phyloP scores from a whole-genome alignment of 2,329 filamentous ascomycete genomes.

The Aspergillus aculeatinus region DNA sequence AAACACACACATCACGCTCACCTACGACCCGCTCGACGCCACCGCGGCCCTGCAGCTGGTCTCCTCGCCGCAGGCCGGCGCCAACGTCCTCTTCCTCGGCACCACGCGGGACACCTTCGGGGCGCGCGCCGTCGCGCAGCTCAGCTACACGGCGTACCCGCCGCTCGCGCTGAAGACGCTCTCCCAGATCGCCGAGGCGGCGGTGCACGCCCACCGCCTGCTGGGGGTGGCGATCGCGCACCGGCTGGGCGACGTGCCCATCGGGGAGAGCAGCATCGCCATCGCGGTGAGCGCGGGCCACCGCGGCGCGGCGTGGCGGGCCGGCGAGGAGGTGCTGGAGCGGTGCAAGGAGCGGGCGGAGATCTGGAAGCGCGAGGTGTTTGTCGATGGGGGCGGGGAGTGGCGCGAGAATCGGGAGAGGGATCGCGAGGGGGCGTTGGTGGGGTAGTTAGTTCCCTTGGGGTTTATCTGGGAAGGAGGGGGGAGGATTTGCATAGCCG shows the following conservation, averaged over 20 bases:
- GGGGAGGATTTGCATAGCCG: slow-evolving; percentile 1
- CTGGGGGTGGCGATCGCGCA: slow-evolving; percentile 78
- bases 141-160: slow-evolving; percentile 48
- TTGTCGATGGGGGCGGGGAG: slow-evolving; percentile 67
- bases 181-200: slow-evolving; percentile 38
- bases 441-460: background rate
- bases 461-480: too few relatives aligned
- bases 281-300: slow-evolving; percentile 84
- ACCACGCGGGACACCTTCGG: slow-evolving; percentile 48
- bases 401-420: slow-evolving; percentile 90
- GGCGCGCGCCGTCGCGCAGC: slow-evolving; percentile 40
- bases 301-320: slow-evolving; percentile 79
- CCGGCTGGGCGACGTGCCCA: slow-evolving; percentile 78
- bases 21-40: slow-evolving; percentile 42
- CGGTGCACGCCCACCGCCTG: slow-evolving; percentile 61
- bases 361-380: slow-evolving; percentile 93
- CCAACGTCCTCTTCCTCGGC: slow-evolving; percentile 48
- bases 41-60: slow-evolving; percentile 35
- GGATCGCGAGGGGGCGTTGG: slow-evolving; percentile 46
- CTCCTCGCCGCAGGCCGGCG: slow-evolving; percentile 44
- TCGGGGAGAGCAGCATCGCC: slow-evolving; percentile 90
- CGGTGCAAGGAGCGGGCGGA: slow-evolving; percentile 83
- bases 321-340: slow-evolving; percentile 86
- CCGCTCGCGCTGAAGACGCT: slow-evolving; percentile 44
- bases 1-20: slow-evolving; percentile 45